Conservation (phyloP, 169 alveolate species). For the Plasmodium vinckei region DNA sequence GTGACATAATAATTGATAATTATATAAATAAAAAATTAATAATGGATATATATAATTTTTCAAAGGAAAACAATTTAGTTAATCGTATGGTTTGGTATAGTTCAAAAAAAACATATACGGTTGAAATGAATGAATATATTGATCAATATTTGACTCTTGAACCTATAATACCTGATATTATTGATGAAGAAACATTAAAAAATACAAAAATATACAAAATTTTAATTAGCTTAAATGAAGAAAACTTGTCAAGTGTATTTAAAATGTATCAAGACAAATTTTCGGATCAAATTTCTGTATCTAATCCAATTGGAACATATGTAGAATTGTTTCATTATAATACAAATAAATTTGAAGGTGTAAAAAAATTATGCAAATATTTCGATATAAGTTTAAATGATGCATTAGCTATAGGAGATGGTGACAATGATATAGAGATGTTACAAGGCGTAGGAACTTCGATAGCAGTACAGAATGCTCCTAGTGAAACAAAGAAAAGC, state of each 20-base stretch:
- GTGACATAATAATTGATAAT: conserved; percentile 41
- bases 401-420: conserved; percentile 87
- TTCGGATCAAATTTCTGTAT: conserved; percentile 77
- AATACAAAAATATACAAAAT: conserved; percentile 63
- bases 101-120: conserved; percentile 55
- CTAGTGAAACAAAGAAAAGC: conserved; percentile 79
- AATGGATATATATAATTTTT: conserved; percentile 53
- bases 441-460: conserved; percentile 78
- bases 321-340: conserved; percentile 81
- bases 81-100: conserved; percentile 70
- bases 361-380: conserved; percentile 77
- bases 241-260: conserved; percentile 72
- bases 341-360: conserved; percentile 84
- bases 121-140: conserved; percentile 55
- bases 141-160: conserved; percentile 10
- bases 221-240: conserved; percentile 68
- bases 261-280: conserved; percentile 74
- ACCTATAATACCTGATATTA: conserved; percentile 28
- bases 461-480: conserved; percentile 83
- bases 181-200: conserved; percentile 37
- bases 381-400: conserved; percentile 76
- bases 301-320: conserved; percentile 78
- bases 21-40: conserved; percentile 41
- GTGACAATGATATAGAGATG: conserved; percentile 87
- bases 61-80: conserved; percentile 56